These are phyloP conservation scores for Lachancea dasiensis DNA, from an alignment of 805 yeast species.

Conservation along the genomic window DNA sequence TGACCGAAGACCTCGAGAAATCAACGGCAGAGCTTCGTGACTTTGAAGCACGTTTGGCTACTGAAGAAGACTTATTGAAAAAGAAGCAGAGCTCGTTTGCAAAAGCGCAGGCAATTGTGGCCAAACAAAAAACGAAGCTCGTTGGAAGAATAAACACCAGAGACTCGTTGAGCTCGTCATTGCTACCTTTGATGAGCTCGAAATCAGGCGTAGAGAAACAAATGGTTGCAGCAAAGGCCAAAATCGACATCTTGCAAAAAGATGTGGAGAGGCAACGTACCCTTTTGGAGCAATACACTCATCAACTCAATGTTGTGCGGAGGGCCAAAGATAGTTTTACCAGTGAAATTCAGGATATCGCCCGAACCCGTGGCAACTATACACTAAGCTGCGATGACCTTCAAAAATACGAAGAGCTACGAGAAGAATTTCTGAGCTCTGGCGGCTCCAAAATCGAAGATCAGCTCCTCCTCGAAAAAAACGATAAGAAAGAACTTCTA, in stretches of 20 bases:
- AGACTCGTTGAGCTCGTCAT: constrained; percentile 39
- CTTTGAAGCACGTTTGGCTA: constrained; percentile 31
- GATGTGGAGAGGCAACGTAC: constrained; percentile 51
- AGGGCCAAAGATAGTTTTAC: constrained; percentile 38
- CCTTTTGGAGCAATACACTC: constrained; percentile 37
- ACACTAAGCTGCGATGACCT: constrained; percentile 46
- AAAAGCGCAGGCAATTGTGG: constrained; percentile 39
- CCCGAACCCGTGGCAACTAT: constrained; percentile 28
- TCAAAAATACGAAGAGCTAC: constrained; percentile 50
- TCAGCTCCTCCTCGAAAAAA: constrained; percentile 36
- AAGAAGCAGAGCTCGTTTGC: constrained; percentile 40
- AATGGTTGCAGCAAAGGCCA: constrained; percentile 40
- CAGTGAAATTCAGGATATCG: constrained; percentile 26
- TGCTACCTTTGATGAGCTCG: constrained; percentile 60
- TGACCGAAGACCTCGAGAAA: constrained; percentile 22
- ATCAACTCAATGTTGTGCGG: constrained; percentile 43
- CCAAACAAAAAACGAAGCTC: constrained; percentile 37
- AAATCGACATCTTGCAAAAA: constrained; percentile 42
- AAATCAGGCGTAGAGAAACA: constrained; percentile 44
- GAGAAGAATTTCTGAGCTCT: constrained; percentile 48
- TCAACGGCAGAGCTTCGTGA: constrained; percentile 28
- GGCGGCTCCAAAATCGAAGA: constrained; percentile 57
- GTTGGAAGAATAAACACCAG: constrained; percentile 34
- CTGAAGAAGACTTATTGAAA: constrained; percentile 36
- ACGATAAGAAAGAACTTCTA: constrained; percentile 41